A percentile compares a stretch with the other conserved stretches of the same genome.
These are phyloP conservation scores for Dactylonectria estremocensis DNA, from an alignment of 2,329 filamentous ascomycete genomes.

Conservation along the genomic window DNA sequence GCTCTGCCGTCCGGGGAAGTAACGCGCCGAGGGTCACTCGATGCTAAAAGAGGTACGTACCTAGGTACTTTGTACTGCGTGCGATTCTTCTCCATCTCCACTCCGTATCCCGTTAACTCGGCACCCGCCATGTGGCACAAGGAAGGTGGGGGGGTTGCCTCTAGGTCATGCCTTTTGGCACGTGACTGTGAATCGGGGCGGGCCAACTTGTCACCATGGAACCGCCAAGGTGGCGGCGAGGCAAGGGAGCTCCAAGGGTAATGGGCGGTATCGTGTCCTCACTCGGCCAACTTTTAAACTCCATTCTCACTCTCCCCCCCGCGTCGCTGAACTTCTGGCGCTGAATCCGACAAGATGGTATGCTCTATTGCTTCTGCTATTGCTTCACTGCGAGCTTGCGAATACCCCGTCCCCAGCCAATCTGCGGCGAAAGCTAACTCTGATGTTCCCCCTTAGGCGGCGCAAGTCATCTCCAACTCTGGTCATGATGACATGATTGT, in stretches of 20 bases:
- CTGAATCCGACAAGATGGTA: slow-evolving; percentile 46
- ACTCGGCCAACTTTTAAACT: slow-evolving; percentile 40
- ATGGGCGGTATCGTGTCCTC: slow-evolving; percentile 51
- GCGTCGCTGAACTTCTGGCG: slow-evolving; percentile 36
- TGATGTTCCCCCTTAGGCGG: slow-evolving; percentile 50
- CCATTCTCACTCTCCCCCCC: slow-evolving; percentile 33
- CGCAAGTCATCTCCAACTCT: slow-evolving; percentile 63
- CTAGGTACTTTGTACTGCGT: too few relatives aligned
- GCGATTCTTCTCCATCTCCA: background rate
- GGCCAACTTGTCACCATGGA: slow-evolving; percentile 49
- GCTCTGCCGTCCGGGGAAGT: slow-evolving; percentile 46
- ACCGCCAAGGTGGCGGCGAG: slow-evolving; percentile 36
- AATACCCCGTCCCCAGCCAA: background rate
- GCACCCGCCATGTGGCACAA: too few relatives aligned
- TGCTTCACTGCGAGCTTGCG: background rate
- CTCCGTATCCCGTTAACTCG: too few relatives aligned
- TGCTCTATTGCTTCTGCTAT: slow-evolving; percentile 1
- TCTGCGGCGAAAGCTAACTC: slow-evolving; percentile 47
- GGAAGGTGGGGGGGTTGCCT: slow-evolving; percentile 41
- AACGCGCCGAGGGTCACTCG: slow-evolving; percentile 40
- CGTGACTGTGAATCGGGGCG: slow-evolving; percentile 37
- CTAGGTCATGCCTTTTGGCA: slow-evolving; percentile 37
- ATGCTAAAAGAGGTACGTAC: slow-evolving; percentile 37
- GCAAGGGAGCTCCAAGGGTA: slow-evolving; percentile 42
- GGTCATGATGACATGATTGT: slow-evolving; percentile 99